These are phyloP conservation scores for Phanerochaete sordida DNA, from an alignment of 768 basidiomycete genomes.

Conservation along the genomic window DNA sequence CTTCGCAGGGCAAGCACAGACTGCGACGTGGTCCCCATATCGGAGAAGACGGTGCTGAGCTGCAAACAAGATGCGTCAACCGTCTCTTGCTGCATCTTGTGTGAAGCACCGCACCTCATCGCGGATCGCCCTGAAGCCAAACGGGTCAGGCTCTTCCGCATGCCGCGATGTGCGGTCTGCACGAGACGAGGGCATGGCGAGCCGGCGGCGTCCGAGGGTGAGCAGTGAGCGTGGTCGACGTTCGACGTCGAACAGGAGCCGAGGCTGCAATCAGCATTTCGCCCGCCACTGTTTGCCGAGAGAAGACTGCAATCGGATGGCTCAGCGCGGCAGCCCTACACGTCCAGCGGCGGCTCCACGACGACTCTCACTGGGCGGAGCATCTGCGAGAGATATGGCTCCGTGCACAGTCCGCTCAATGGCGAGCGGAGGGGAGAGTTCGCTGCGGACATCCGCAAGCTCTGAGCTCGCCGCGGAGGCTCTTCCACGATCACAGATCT, in stretches of 20 bases:
- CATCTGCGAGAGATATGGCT: not conserved
- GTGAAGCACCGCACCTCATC: not conserved
- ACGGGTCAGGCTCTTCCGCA: not conserved
- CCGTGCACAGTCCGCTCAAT: not conserved
- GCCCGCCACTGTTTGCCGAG: not conserved
- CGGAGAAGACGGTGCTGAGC: not conserved
- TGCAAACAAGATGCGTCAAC: too few species aligned
- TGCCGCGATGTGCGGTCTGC: not conserved
- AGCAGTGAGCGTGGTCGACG: not conserved
- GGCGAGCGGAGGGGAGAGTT: not conserved
- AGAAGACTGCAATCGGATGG: not conserved
- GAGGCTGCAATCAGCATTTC: not conserved
- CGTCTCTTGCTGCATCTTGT: too few species aligned
- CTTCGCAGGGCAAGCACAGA: not conserved
- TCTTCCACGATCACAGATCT: not conserved
- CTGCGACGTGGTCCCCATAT: not conserved
- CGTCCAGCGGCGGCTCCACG: too few species aligned
- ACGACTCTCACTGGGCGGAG: too few species aligned
- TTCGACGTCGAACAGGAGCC: not conserved
- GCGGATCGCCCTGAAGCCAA: not conserved
- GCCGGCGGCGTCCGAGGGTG: not conserved
- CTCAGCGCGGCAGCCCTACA: not conserved
- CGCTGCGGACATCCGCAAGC: not conserved
- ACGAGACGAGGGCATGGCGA: not conserved
- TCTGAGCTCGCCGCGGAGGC: not conserved